Conservation (phyloP, 805 yeast genomes). For the Metschnikowia corniflorae region DNA sequence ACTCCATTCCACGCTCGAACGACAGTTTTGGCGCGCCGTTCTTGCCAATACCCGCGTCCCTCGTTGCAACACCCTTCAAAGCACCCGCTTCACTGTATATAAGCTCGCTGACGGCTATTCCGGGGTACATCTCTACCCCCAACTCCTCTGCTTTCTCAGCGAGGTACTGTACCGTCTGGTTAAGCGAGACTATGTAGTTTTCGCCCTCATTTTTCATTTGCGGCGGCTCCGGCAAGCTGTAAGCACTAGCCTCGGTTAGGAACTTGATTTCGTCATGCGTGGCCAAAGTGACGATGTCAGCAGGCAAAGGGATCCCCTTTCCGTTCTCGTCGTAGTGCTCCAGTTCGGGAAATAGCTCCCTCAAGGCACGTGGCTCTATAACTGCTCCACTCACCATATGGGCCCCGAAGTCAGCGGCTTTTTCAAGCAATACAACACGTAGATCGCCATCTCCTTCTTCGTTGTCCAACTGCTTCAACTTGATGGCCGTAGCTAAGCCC, state of each 20-base stretch:
- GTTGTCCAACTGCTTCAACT: slow-evolving; percentile 77
- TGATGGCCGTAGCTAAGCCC: slow-evolving; percentile 91
- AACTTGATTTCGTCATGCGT: slow-evolving; percentile 70
- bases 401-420: slow-evolving; percentile 89
- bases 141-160: slow-evolving; percentile 87
- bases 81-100: slow-evolving; percentile 54
- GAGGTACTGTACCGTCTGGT: slow-evolving; percentile 75
- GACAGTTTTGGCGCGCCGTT: slow-evolving; percentile 72
- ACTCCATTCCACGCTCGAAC: slow-evolving; percentile 97
- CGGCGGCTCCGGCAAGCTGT: slow-evolving; percentile 90
- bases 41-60: slow-evolving; percentile 82
- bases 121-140: slow-evolving; percentile 92
- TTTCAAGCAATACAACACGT: slow-evolving; percentile 86
- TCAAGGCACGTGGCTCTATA: slow-evolving; percentile 81
- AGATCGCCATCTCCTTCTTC: slow-evolving; percentile 61
- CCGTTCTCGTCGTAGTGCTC: slow-evolving; percentile 50
- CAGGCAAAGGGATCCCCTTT: slow-evolving; percentile 71
- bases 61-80: slow-evolving; percentile 89
- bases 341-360: slow-evolving; percentile 75
- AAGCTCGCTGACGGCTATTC: slow-evolving; percentile 79
- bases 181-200: slow-evolving; percentile 82
- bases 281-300: slow-evolving; percentile 70
- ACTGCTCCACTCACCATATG: slow-evolving; percentile 95
- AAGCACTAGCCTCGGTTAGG: slow-evolving; percentile 54
- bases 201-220: slow-evolving; percentile 77